A percentile compares a stretch with the other conserved stretches of the same genome.
Evolutionary conservation across 805 yeast genomes (phyloP).

Genomic region (Blastobotrys mokoenaii): DNA sequence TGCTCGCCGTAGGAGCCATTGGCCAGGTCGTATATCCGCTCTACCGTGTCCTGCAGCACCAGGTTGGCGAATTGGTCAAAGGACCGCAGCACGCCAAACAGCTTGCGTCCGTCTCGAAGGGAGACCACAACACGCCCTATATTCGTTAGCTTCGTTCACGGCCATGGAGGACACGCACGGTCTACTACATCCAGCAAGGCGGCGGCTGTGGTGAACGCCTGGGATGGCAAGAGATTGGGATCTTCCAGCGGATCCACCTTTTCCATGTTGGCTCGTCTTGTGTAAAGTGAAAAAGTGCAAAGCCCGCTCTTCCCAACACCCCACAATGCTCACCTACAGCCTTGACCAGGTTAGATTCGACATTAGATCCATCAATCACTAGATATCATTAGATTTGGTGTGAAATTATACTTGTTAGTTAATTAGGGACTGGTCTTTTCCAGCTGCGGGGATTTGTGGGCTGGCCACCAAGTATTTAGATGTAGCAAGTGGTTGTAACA

Average conservation of each 20-base stretch:
- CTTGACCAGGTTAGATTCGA: no score
- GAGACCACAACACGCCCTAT: constrained; percentile 64
- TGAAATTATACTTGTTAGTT: no score
- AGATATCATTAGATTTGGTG: no score
- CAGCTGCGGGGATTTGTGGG: no score
- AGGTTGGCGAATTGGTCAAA: constrained; percentile 93
- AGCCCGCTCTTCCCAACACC: no score
- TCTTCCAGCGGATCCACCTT: constrained; percentile 22
- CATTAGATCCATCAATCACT: no score
- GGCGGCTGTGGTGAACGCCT: constrained; percentile 37
- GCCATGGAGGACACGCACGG: constrained; percentile 20
- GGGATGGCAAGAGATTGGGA: constrained; percentile 32
- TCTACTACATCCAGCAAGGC: constrained; percentile 34
- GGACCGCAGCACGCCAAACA: constrained; percentile 85
- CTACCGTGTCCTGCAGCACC: constrained; percentile 84
- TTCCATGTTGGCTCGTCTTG: background rate
- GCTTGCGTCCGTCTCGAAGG: constrained; percentile 79
- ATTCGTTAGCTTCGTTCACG: background rate
- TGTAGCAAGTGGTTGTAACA: no score
- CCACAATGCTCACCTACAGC: no score
- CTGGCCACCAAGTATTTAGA: no score
- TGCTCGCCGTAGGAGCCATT: constrained; percentile 60
- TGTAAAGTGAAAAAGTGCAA: no score
- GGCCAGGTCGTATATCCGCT: constrained; percentile 52
- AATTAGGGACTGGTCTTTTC: no score